Evolutionary conservation across 257 asterid species (phyloP), one percentile per base, ranked within the genome.

Genomic region (Eucommia ulmoides): DNA sequence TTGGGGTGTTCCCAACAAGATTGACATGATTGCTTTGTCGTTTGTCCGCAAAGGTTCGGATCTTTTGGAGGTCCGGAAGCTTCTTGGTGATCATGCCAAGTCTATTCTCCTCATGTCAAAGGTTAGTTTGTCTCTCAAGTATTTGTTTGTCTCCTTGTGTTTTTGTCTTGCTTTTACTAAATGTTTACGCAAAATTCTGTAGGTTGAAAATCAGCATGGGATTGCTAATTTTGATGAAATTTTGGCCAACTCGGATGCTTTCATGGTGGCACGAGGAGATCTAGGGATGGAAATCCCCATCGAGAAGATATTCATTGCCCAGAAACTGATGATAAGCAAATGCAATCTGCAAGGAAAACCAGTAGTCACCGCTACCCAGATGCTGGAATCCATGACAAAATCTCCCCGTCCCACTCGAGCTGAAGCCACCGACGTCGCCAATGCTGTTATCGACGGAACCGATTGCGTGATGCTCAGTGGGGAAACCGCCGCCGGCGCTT

Each of bases 131-230:
- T 24, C 46, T 35, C 22, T 20, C 52, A 20, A 1, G 1, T 2
- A 20, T 33, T 23, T 21, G 52, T 54, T 52, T 33, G 23, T 16
- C 2, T 44, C 9, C 24, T 65, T 50, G 46, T 56, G 41, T 42
- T 21, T 65, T 49, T 51, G 52, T 16, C 15, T 11, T 24, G 49
- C 42, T 19, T 21, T 51, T 49, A 58, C 35, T 19, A 6, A 6
- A 6, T 29, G 38, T 29, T 29, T 29, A 14, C 38, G 7, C 10
- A 14, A 29, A 29, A 8, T 29, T 33, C 59, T 61, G 47, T 51
- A 85, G 96, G 94, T 85, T 42, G 96, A 85, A 71, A 85, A 85
- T 66, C 96, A 85, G 65, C 94, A 84, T 66, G 95, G 96, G 11
- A 92, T 85, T 8, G 26, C 76, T 57, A 85, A 85, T 73, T 85